phyloP scores from a whole-genome alignment of 163 green algal genomes.

The Volvox carteri region DNA sequence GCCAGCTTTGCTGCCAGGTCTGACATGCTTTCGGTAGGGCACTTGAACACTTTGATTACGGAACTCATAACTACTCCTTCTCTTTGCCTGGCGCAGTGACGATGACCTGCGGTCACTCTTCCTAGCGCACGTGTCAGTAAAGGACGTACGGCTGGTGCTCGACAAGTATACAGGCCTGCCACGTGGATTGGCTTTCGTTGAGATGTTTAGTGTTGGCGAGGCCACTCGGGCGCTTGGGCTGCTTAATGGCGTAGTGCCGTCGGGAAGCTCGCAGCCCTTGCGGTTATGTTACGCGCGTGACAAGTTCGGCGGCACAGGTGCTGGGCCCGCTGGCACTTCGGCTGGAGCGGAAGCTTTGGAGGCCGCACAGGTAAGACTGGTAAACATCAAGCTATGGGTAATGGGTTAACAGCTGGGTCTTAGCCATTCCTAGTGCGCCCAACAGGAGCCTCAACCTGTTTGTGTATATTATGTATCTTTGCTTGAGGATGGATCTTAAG shows the following conservation, averaged over 20 bases:
- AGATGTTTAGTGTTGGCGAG: conserved; percentile 64
- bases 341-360: conserved; percentile 39
- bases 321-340: neutral
- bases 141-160: conserved; percentile 71
- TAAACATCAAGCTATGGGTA: too few relatives aligned
- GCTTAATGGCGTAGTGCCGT: conserved; percentile 52
- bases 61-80: too few relatives aligned
- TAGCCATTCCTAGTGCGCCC: too few relatives aligned
- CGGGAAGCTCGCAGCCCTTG: conserved; percentile 1
- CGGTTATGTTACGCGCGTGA: conserved; percentile 56
- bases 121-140: conserved; percentile 54
- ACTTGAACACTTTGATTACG: too few relatives aligned
- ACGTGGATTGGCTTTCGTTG: conserved; percentile 74
- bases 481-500: too few relatives aligned
- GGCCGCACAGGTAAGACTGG: conserved; percentile 45
- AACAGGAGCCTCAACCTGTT: too few relatives aligned
- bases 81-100: conserved; percentile 57
- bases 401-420: too few relatives aligned
- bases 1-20: too few relatives aligned
- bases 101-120: conserved; percentile 63
- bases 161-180: conserved; percentile 74
- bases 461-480: too few relatives aligned
- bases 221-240: conserved; percentile 59
- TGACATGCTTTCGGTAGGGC: too few relatives aligned
- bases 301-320: conserved; percentile 2